Evolutionary conservation across 306 rosid species (phyloP), one percentile per base, ranked within the genome.

Genomic region (Abrus pulchellus): DNA sequence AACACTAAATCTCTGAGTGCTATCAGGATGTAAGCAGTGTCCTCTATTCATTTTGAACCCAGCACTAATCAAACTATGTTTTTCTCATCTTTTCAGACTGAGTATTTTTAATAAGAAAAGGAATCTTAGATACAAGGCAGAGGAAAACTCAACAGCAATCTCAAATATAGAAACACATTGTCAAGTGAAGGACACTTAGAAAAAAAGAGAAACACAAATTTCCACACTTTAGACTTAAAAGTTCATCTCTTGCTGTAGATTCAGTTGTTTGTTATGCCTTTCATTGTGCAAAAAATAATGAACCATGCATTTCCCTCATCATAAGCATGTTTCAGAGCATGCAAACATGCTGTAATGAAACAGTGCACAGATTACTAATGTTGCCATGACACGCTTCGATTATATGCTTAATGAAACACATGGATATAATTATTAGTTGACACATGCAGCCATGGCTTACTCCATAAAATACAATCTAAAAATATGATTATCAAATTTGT

Each of bases 1-100:
- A 28, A 41, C 8, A 11, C 47, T 38, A 67, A 8, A 81, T 81
- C 63, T 34, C 43, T 54, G 27, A 78, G 44, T 66, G 48, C 68
- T 78, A 78, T 1, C 53, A 66, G 36, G 53, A 54, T 63, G 75
- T 49, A 60, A 67, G 11, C 11, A 33, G 54, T 28, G n/a, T 12
- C 64, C 29, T 9, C 2, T 61, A 34, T 50, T 53, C 68, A 64
- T 44, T 62, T 40, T 3, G 41, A 79, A 32, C 49, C 81, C 29
- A 55, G 43, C 40, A 65, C 32, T 41, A 28, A 34, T 7, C 60
- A 81, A 54, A 45, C 45, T 54, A 59, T 48, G 28, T 2, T 40
- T 60, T 60, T 61, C 36, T 40, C 13, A 36, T 48, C 72, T 48
- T 28, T 30, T 40, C 70, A 45, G 10, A 27, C 49, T 13, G 34